Conservation (phyloP, 1,284 basidiomycete species). For the Malassezia equina region DNA sequence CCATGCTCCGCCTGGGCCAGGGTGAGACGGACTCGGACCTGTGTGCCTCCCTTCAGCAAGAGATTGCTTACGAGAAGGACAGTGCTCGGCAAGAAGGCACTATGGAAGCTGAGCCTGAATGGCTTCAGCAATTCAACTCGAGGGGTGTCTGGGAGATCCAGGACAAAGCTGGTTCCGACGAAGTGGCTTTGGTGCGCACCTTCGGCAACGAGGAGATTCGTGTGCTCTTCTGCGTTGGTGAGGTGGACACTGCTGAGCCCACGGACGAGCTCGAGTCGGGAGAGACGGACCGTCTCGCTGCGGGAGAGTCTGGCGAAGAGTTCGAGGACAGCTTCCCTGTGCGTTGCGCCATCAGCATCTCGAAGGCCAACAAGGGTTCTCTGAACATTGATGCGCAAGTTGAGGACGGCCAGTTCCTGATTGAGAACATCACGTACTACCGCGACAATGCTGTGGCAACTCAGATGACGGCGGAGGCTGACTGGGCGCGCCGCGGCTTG, state of each 20-base stretch:
- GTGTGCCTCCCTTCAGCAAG: constrained; percentile 65
- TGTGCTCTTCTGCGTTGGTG: constrained; percentile 40
- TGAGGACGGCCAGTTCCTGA: constrained; percentile 65
- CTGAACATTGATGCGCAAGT: constrained; percentile 42
- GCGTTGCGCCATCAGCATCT: constrained; percentile 68
- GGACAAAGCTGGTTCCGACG: constrained; percentile 66
- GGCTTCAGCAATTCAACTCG: constrained; percentile 64
- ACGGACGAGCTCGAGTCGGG: constrained; percentile 38
- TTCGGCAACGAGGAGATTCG: constrained; percentile 72
- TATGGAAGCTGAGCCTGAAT: constrained; percentile 56
- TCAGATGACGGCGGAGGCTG: constrained; percentile 72
- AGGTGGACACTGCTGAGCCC: constrained; percentile 33
- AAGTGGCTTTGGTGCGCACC: constrained; percentile 66
- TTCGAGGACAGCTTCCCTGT: constrained; percentile 54
- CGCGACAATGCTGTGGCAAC: constrained; percentile 62
- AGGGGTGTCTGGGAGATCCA: constrained; percentile 70
- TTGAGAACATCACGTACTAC: constrained; percentile 85
- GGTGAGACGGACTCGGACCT: constrained; percentile 63
- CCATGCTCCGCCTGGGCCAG: constrained; percentile 12
- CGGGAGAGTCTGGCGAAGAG: constrained; percentile 39
- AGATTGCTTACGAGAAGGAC: constrained; percentile 75
- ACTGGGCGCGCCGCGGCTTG: constrained; percentile 79
- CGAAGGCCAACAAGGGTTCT: constrained; percentile 57
- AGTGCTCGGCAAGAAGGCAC: constrained; percentile 24
- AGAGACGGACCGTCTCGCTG: constrained; percentile 50